Percentiles rank a stretch among this genome's conserved stretches.
Conservation (phyloP, 805 yeast genomes). For the Saturnispora kantuleensis region DNA sequence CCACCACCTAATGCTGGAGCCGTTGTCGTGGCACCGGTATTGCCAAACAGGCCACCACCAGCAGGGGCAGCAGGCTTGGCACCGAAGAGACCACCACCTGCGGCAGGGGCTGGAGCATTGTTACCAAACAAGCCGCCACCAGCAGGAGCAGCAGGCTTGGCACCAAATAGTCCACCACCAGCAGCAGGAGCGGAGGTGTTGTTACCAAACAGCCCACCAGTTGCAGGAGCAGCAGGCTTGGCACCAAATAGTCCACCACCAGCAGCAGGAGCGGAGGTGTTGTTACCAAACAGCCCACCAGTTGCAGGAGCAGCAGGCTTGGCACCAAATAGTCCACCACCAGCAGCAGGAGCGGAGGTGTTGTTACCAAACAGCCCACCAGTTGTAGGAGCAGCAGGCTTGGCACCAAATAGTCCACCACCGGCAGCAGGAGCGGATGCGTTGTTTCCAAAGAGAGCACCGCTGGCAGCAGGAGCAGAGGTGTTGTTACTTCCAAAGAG, state of each 20-base stretch:
- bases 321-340: conserved; percentile 25
- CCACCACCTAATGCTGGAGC: conserved; percentile 11
- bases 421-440: no score
- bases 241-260: conserved; percentile 14
- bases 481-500: conserved; percentile 19
- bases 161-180: conserved; percentile 28
- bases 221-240: conserved; percentile 11
- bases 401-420: conserved; percentile 17
- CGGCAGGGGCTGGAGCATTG: conserved; percentile 27
- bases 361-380: conserved; percentile 23
- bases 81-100: conserved; percentile 24
- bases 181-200: conserved; percentile 23
- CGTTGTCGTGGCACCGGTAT: neutral
- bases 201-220: conserved; percentile 28
- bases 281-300: conserved; percentile 13
- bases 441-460: no score
- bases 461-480: conserved; percentile 3
- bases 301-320: conserved; percentile 31
- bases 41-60: conserved; percentile 15
- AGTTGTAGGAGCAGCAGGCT: conserved; percentile 21
- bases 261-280: conserved; percentile 6
- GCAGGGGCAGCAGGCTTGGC: conserved; percentile 7
- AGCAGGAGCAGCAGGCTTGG: conserved; percentile 23
- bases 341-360: conserved; percentile 28
- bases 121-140: conserved; percentile 30